phyloP scores from a whole-genome alignment of 148 eudicot species.

The Camellia lanceoleosa region DNA sequence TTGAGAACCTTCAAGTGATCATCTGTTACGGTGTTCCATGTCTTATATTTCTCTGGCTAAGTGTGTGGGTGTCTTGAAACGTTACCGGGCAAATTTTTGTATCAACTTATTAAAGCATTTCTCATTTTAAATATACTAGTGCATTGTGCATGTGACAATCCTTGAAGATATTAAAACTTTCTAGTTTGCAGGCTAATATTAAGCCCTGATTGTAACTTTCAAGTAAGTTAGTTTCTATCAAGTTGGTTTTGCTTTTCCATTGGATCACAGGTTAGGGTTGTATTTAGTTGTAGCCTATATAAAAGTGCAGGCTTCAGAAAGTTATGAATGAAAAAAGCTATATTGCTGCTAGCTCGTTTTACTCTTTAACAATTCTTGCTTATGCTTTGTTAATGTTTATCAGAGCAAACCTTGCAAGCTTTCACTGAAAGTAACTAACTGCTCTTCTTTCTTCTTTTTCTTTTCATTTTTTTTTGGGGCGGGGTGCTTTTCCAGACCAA shows the following conservation, averaged over 20 bases:
- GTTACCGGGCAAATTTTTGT: neutral
- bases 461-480: conserved; percentile 7
- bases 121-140: neutral
- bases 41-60: no score
- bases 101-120: neutral
- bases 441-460: conserved; percentile 5
- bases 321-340: neutral
- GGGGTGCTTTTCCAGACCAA: conserved; percentile 64
- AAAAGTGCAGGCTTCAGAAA: neutral
- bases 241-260: neutral
- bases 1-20: no score
- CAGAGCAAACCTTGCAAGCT: neutral
- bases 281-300: neutral
- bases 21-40: no score
- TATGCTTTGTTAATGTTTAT: neutral
- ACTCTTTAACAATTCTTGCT: neutral
- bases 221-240: neutral
- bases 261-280: neutral
- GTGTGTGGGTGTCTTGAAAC: neutral
- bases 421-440: conserved; percentile 26
- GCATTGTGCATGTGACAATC: neutral
- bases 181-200: neutral
- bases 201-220: neutral
- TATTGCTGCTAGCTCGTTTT: no score
- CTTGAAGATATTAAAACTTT: neutral